Base-by-base conservation (phyloP, 257 asterid species). In the Solanum virginianum region DNA sequence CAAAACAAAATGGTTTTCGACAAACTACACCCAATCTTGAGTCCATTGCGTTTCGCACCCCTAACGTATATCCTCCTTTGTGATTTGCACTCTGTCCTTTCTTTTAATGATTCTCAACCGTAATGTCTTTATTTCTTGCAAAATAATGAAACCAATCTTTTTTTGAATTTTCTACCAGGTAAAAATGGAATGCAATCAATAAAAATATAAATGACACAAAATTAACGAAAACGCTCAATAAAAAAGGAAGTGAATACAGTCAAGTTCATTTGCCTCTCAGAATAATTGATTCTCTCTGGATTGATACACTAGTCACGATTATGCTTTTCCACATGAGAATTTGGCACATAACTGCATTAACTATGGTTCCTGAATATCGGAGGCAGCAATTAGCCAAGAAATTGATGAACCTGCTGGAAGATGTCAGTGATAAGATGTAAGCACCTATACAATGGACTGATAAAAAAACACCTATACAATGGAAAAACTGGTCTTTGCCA, bases 351-450 rank as follows among this genome's bases (percentile, higher is more conserved):
- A 94, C 82, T 79, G 99, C 99, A 87, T 95, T 95, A 5, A 94
- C 97, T 45, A 98, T 95, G 62, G 95, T 93, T 82, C 96, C 99
- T 81, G 99, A 95, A 87, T 97, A 51, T 81, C 95, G 97, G 72
- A 91, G 99, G 89, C 99, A 97, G 75, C 95, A 93, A 86, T 89
- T 97, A 92, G 99, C 97, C 83, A 94, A 95, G 94, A 97, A 97
- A 85, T 91, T 95, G 87, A 97, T 95, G 99, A 90, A 93, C 89
- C 89, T 97, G 62, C 92, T 95, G 65, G 98, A 97, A 92, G 97
- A 95, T 66, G 88, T 95, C 87, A 92, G 99, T 47, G 98, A 95
- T 88, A 97, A 93, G 90, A 93, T 95, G 98, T 97, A 90, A 79
- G 82, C 65, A n/a, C 4, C 22, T 60, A 24, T 59, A n/a, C 66